A percentile compares a stretch with the other conserved stretches of the same genome.
Conservation (phyloP, 768 basidiomycete species). For the Chlorophyllum brunneum region DNA sequence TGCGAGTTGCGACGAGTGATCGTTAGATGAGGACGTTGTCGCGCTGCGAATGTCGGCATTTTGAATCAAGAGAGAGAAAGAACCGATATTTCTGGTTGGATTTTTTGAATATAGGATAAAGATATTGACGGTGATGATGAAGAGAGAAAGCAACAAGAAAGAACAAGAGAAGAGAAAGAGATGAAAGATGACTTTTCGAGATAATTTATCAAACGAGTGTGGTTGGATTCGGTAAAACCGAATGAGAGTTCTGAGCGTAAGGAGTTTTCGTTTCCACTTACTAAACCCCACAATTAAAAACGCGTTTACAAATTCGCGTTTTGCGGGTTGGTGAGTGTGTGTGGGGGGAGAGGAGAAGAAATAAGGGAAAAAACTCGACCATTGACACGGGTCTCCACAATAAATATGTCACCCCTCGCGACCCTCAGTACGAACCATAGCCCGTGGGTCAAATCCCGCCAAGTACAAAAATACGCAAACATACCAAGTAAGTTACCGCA, state of each 20-base stretch:
- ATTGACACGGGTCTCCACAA: not conserved
- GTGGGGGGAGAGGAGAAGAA: not conserved
- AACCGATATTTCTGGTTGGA: too few relatives aligned
- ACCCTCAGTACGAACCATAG: not conserved
- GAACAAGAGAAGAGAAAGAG: not conserved
- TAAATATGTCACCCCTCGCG: constrained; percentile 1
- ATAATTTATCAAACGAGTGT: constrained; percentile 10
- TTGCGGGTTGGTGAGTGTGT: too few relatives aligned
- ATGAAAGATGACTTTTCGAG: not conserved
- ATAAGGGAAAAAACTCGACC: not conserved
- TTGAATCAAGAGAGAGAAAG: not conserved
- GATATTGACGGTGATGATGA: too few relatives aligned
- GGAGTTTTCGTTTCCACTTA: not conserved
- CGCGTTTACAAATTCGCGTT: not conserved
- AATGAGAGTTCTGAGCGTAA: not conserved
- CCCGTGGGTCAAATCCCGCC: not conserved
- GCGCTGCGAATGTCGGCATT: constrained; percentile 7
- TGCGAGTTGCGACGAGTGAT: not conserved
- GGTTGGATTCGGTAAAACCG: not conserved
- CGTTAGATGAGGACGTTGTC: constrained; percentile 1
- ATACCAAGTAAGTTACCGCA: too few relatives aligned
- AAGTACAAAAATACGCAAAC: constrained; percentile 3
- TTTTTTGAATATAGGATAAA: not conserved
- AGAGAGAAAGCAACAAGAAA: not conserved
- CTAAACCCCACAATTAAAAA: not conserved